Evolutionary conservation across 805 yeast species (phyloP), one percentile per base, ranked within the genome.

Genomic region (Ogataea polymorpha): DNA sequence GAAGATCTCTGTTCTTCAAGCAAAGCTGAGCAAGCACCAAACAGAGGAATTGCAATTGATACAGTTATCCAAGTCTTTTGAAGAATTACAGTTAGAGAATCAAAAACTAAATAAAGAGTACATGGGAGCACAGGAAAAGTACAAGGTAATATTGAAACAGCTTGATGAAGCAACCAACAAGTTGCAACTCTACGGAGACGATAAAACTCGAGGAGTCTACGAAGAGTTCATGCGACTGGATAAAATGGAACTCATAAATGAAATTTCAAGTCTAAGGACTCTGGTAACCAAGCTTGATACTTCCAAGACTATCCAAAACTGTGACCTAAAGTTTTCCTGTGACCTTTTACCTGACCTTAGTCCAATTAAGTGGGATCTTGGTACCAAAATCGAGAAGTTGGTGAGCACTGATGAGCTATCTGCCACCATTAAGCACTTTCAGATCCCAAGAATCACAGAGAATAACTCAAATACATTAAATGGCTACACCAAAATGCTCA

Each of bases 1-100:
- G 40, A 76, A 73, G 46, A 62, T 77, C 8, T 59, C 65, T 7
- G 62, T 75, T 2, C 53, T 77, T 26, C 71, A 75, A 45, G 62
- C 66, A 5, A 74, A 72, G 46, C 56, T 77, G 50, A 49, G 48
- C 12, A 58, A 66, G 3, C 53, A 66, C 5, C 55, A 59, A 27
- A 50, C 51, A 0, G 61, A 63, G 13, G 68, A 66, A 23, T 44
- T 46, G 8, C 57, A 54, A 13, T 37, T 67, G 3, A 34, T 45
- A 1, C 50, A 55, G 5, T 38, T 61, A 10, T 35, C 46, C 17
- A 6, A 37, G 34, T 44, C 46, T 49, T n/a, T 69, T 18, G 42
- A 46, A 6, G 50, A 47, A 8, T 39, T 63, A 32, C 59, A 58
- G 18, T 23, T 29, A 1, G 49, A 58, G 14, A 57, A 59, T 23